phyloP scores from a whole-genome alignment of 139 green algal species.

The Pedinophyceae sp. region DNA sequence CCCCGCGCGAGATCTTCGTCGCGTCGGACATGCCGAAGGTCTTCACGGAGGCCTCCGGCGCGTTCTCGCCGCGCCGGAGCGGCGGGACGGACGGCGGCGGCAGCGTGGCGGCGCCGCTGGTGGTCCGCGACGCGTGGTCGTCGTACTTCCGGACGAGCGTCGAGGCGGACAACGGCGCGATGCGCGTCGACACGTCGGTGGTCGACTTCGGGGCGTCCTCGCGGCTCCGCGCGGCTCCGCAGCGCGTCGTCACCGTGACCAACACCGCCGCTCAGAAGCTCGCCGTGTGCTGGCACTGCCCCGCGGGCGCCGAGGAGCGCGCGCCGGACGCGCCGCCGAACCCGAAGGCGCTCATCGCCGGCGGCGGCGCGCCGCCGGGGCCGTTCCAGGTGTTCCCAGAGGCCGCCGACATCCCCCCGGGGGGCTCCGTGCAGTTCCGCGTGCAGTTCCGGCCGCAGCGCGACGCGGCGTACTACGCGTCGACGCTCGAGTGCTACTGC shows the following conservation, averaged over 20 bases:
- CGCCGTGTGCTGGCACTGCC: no score
- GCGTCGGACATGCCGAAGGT: no score
- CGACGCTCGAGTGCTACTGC: constrained; percentile 3
- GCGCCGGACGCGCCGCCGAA: no score
- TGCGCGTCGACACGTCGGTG: background rate
- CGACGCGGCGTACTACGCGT: constrained; percentile 2
- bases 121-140: background rate
- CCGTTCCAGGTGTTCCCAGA: constrained; percentile 4
- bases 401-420: background rate
- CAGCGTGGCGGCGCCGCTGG: background rate
- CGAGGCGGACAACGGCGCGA: no score
- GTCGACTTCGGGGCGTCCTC: background rate
- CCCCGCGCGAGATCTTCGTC: no score
- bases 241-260: background rate
- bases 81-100: background rate
- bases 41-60: no score
- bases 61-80: no score
- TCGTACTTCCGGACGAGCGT: no score
- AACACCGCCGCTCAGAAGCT: no score
- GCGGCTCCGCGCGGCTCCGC: background rate
- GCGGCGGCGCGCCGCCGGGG: no score
- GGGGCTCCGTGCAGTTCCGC: constrained; percentile 1
- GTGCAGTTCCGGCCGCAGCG: background rate
- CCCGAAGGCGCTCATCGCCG: no score
- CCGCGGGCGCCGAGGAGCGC: no score